A percentile compares a stretch with the other conserved stretches of the same genome.
Conservation (phyloP, 192 early-diverging fungal genomes). For the Diversispora epigaea region DNA sequence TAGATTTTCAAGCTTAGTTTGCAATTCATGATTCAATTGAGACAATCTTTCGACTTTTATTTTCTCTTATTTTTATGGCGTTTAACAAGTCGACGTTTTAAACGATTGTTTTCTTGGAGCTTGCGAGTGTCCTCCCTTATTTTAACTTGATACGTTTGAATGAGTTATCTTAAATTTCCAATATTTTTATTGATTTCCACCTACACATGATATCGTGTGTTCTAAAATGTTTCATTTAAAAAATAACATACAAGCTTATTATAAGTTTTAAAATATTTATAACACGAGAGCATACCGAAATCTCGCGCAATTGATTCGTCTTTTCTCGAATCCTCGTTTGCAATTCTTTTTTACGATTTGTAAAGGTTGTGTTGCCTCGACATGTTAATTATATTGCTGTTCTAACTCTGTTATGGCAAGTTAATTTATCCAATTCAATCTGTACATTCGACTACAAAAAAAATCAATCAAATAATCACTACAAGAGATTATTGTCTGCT, state of each 20-base stretch:
- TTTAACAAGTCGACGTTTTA: constrained; percentile 39
- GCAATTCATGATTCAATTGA: constrained; percentile 29
- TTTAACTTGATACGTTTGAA: constrained; percentile 50
- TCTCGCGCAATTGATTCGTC: constrained; percentile 41
- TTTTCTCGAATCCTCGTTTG: constrained; percentile 46
- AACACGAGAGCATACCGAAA: constrained; percentile 21
- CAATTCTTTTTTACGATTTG: constrained; percentile 51
- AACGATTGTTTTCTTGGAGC: constrained; percentile 35
- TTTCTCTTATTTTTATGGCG: constrained; percentile 42
- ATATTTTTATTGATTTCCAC: constrained; percentile 49
- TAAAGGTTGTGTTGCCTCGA: constrained; percentile 40
- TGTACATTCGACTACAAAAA: not conserved
- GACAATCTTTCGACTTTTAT: constrained; percentile 40
- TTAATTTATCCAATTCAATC: constrained; percentile 39
- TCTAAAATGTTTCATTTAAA: not conserved
- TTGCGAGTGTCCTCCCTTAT: constrained; percentile 48
- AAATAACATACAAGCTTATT: constrained; percentile 2
- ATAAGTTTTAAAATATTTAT: constrained; percentile 2
- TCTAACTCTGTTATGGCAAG: constrained; percentile 39
- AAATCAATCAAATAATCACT: no score
- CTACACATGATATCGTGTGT: not conserved
- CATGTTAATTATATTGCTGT: constrained; percentile 36
- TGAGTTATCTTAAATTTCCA: constrained; percentile 33
- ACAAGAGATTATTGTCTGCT: no score
- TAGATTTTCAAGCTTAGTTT: not conserved